A percentile compares a stretch with the other conserved stretches of the same genome.
phyloP scores from a whole-genome alignment of 2,329 filamentous ascomycete genomes.

The Colletotrichum echinochloae region DNA sequence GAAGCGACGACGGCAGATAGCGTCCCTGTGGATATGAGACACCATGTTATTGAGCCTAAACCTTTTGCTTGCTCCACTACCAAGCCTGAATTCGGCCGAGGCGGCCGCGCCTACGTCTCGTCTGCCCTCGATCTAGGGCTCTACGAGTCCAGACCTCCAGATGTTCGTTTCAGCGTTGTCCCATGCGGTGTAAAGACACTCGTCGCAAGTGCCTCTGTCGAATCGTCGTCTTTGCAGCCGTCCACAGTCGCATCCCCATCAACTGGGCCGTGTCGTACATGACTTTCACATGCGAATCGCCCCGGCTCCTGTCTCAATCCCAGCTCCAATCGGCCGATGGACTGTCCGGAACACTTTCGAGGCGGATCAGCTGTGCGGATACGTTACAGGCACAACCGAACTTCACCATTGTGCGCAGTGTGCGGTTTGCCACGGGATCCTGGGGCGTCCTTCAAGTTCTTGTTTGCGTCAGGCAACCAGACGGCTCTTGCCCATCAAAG shows the following conservation, averaged over 20 bases:
- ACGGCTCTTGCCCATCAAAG: not conserved
- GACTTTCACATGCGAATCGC: constrained; percentile 26
- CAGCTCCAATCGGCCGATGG: not conserved
- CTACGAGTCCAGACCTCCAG: not conserved
- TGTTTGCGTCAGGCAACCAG: not conserved
- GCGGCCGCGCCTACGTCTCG: not conserved
- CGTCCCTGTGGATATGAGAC: not conserved
- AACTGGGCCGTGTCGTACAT: constrained; percentile 4
- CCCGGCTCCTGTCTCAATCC: not conserved
- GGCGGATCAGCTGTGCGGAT: not conserved
- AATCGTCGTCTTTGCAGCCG: not conserved
- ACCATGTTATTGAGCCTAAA: not conserved
- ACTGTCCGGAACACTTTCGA: not conserved
- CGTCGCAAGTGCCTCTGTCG: not conserved
- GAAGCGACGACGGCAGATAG: not conserved
- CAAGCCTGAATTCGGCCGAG: not conserved
- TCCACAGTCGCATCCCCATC: not conserved
- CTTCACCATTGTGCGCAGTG: not conserved
- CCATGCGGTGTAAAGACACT: not conserved
- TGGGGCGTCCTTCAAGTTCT: not conserved
- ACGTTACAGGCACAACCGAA: not conserved
- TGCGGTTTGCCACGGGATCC: not conserved
- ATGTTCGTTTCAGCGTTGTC: not conserved
- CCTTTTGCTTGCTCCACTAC: not conserved
- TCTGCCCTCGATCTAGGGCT: too few relatives aligned